Conservation (phyloP, 2,329 filamentous ascomycete species). For the Leptosphaerulina australis region DNA sequence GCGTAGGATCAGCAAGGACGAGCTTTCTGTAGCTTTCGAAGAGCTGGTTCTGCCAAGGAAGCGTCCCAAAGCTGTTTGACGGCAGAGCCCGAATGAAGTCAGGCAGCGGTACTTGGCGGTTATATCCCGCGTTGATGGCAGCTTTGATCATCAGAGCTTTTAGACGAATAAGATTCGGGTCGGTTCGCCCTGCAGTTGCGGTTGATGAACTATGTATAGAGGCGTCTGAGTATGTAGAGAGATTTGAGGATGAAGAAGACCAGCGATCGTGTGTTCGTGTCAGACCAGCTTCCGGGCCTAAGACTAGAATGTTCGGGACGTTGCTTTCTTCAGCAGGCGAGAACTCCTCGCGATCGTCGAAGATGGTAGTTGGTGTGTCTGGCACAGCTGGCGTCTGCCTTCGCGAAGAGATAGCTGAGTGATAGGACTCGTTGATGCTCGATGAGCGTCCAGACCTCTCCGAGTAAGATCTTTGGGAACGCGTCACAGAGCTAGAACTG, state of each 20-base stretch:
- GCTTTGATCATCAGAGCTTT: conserved; percentile 83
- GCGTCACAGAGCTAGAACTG: conserved; percentile 46
- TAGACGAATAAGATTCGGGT: conserved; percentile 76
- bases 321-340: conserved; percentile 76
- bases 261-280: conserved; percentile 68
- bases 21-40: conserved; percentile 81
- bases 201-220: conserved; percentile 71
- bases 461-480: conserved; percentile 42
- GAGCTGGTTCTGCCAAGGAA: conserved; percentile 71
- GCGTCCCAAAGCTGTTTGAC: conserved; percentile 76
- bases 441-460: conserved; percentile 45
- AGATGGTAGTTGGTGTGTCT: conserved; percentile 93
- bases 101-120: conserved; percentile 68
- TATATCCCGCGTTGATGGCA: conserved; percentile 82
- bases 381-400: conserved; percentile 57
- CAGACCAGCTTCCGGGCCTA: conserved; percentile 69
- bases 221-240: conserved; percentile 78
- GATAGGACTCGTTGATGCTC: conserved; percentile 56
- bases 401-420: conserved; percentile 52
- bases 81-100: conserved; percentile 78
- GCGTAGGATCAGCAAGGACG: conserved; percentile 73
- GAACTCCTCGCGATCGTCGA: conserved; percentile 79
- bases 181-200: conserved; percentile 71
- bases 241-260: conserved; percentile 76
- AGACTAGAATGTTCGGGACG: conserved; percentile 85